Evolutionary conservation across 169 alveolate genomes (phyloP).

Genomic region (Prorocentrum cordatum): DNA sequence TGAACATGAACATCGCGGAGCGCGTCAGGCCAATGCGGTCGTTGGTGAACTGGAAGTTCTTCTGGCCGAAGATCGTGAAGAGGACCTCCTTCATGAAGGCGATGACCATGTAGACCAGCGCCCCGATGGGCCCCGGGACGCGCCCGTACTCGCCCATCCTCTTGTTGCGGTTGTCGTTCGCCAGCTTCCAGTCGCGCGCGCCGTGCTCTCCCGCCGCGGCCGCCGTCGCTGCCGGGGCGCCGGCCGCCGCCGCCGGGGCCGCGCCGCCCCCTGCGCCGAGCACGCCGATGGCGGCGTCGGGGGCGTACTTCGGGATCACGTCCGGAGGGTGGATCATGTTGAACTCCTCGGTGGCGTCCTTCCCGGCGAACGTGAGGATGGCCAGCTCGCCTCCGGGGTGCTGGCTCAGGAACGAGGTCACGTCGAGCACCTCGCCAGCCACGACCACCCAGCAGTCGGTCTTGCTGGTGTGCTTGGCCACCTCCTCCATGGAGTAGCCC

Average conservation of each 20-base stretch:
- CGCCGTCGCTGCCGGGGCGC: no score
- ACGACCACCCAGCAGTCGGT: slow-evolving; percentile 75
- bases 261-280: no score
- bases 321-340: neutral
- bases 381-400: slow-evolving; percentile 75
- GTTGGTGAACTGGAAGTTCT: slow-evolving; percentile 52
- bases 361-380: slow-evolving; percentile 24
- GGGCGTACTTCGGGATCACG: no score
- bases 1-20: slow-evolving; percentile 64
- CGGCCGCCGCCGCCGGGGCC: no score
- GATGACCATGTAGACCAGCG: no score
- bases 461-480: slow-evolving; percentile 76
- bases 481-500: slow-evolving; percentile 53
- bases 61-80: slow-evolving; percentile 50
- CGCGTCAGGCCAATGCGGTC: slow-evolving; percentile 72
- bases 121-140: no score
- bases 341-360: slow-evolving; percentile 65
- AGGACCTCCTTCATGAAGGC: slow-evolving; percentile 63
- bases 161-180: no score
- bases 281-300: no score
- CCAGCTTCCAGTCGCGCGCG: no score
- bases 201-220: no score
- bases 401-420: slow-evolving; percentile 3
- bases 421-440: slow-evolving; percentile 72
- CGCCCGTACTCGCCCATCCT: no score